A percentile compares a stretch with the other conserved stretches of the same genome.
These are phyloP conservation scores for Penicillium riverlandense DNA, from an alignment of 495 filamentous ascomycete species.

Conservation along the genomic window DNA sequence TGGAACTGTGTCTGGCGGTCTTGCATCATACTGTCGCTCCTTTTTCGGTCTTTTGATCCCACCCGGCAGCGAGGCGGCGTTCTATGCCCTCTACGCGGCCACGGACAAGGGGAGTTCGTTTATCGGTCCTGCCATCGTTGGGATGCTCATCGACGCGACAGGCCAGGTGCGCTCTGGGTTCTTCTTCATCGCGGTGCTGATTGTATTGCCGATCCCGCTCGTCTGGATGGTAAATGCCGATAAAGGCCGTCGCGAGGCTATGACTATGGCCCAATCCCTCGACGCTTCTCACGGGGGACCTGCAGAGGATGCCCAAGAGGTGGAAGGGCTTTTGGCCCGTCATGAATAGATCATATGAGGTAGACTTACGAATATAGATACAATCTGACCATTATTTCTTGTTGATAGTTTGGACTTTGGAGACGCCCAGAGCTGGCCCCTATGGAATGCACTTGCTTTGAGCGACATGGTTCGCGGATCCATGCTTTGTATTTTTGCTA, in stretches of 20 bases:
- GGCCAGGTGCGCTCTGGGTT: slow-evolving; percentile 83
- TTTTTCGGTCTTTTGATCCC: slow-evolving; percentile 81
- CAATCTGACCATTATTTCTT: too few species aligned
- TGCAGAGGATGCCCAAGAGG: slow-evolving; percentile 17
- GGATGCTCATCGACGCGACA: slow-evolving; percentile 70
- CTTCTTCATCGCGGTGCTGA: slow-evolving; percentile 74
- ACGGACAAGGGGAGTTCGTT: slow-evolving; percentile 89
- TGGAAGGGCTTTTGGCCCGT: slow-evolving; percentile 21
- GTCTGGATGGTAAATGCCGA: slow-evolving; percentile 77
- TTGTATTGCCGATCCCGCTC: slow-evolving; percentile 68
- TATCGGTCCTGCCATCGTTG: slow-evolving; percentile 84
- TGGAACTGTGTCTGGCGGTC: slow-evolving; percentile 76
- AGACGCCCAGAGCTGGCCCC: too few species aligned
- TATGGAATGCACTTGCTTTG: too few species aligned
- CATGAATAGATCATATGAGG: background rate
- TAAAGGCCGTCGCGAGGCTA: slow-evolving; percentile 63
- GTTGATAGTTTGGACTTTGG: too few species aligned
- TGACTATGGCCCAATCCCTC: slow-evolving; percentile 55
- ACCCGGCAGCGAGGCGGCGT: slow-evolving; percentile 84
- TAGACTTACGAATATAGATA: too few species aligned
- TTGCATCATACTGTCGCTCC: slow-evolving; percentile 78
- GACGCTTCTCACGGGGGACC: slow-evolving; percentile 20
- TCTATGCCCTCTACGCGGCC: slow-evolving; percentile 88
- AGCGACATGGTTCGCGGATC: too few species aligned
- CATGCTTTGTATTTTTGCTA: too few species aligned